Base-by-base conservation (phyloP, 345 rosid genomes). In the Aurinia saxatilis region DNA sequence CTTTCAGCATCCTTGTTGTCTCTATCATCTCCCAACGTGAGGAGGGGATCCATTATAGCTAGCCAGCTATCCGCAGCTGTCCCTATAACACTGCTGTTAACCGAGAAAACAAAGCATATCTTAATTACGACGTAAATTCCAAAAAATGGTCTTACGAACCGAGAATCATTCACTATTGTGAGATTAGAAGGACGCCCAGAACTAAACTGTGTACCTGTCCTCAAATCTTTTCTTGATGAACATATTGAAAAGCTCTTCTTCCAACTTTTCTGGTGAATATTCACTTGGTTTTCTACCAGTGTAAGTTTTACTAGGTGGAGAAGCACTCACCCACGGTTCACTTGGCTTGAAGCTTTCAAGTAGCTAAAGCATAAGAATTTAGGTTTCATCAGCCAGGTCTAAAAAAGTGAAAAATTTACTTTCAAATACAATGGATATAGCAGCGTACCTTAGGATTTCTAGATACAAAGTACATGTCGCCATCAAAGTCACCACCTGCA, bases 401-500 rank as follows among this genome's bases (percentile, higher is more conserved):
- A 27, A 70, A 8, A n/a, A 6, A 67, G n/a, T 72, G 12, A 54
- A 54, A 2, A 6, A 52, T 30, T 19, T 11, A 65, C 31, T 45
- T 33, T 10, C 30, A 12, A 36, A 25, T 23, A 21, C 0, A 41
- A 14, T n/a, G n/a, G n/a, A n/a, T n/a, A n/a, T n/a, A n/a, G n/a
- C n/a, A n/a, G n/a, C n/a, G 5, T 66, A 88, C 98, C 95, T 86
- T 73, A 2, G 80, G 82, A 56, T 86, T 84, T 80, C 77, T 72
- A 18, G 96, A 86, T 18, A 91, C 72, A 58, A 88, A 88, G 50
- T 78, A 91, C 85, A 59, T 38, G 53, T 91, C 95, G 5, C 95
- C 95, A 66, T 91, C 96, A 44, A 66, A 88, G 57, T 91, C 98
- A 21, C 91, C 93, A 7, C 84, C 81, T 2, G 88, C 92, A 9